Percentiles rank a stretch among this genome's conserved stretches.
phyloP scores from a whole-genome alignment of 805 yeast genomes.

The Lachancea meyersii region DNA sequence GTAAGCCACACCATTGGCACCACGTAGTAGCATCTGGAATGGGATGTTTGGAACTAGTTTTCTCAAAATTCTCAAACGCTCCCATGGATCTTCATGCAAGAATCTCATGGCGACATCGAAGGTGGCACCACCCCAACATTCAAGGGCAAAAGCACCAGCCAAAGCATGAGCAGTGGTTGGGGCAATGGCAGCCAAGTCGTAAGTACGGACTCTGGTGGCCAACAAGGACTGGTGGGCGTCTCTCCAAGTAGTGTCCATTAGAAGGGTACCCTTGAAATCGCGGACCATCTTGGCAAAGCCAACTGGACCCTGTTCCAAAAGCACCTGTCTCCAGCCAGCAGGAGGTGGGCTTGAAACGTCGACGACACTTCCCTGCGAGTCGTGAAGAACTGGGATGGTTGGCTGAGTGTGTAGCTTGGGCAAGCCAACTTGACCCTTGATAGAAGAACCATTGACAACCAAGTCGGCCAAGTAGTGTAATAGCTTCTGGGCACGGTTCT shows the following conservation, averaged over 20 bases:
- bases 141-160: conserved; percentile 86
- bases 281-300: conserved; percentile 87
- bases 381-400: conserved; percentile 64
- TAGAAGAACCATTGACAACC: conserved; percentile 92
- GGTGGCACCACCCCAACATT: conserved; percentile 99
- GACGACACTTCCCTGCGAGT: conserved; percentile 51
- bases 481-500: conserved; percentile 94
- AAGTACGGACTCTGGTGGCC: conserved; percentile 95
- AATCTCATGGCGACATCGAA: conserved; percentile 98
- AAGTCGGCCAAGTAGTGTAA: conserved; percentile 87
- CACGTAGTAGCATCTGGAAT: conserved; percentile 98
- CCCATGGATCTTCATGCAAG: conserved; percentile 99
- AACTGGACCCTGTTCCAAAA: conserved; percentile 80
- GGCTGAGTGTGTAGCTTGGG: conserved; percentile 81
- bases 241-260: conserved; percentile 99
- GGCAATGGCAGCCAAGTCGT: conserved; percentile 86
- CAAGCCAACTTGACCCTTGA: conserved; percentile 89
- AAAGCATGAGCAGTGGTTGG: conserved; percentile 89
- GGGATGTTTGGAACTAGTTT: conserved; percentile 95
- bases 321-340: conserved; percentile 87
- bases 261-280: conserved; percentile 72
- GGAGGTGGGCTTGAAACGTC: conserved; percentile 49
- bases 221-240: conserved; percentile 97
- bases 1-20: conserved; percentile 99
- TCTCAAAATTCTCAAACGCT: conserved; percentile 80